Percentiles rank a stretch among this genome's conserved stretches.
phyloP scores from a whole-genome alignment of 768 basidiomycete genomes.

The Rhodotorula graminis region DNA sequence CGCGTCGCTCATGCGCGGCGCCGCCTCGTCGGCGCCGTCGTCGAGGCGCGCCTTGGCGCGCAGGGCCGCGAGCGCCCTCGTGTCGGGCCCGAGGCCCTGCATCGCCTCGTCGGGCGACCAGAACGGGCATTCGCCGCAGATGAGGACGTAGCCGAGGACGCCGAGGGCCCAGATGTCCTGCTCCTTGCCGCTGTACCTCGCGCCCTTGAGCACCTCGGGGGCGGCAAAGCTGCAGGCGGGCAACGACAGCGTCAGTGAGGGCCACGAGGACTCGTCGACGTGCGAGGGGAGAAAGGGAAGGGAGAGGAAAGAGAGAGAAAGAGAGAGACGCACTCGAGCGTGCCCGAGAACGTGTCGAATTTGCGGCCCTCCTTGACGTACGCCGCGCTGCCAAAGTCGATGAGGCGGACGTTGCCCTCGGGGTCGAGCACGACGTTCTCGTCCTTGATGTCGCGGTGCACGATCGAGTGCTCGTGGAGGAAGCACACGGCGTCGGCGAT shows the following conservation, averaged over 20 bases:
- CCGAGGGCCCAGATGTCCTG: slow-evolving; percentile 99
- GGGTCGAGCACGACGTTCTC: slow-evolving; percentile 59
- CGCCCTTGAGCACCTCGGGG: slow-evolving; percentile 91
- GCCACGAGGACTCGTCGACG: no score
- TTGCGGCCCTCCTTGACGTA: slow-evolving; percentile 50
- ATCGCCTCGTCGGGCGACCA: slow-evolving; percentile 81
- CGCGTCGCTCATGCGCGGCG: slow-evolving; percentile 62
- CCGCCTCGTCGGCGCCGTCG: no score
- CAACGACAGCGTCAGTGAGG: background rate
- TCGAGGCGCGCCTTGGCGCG: slow-evolving; percentile 57
- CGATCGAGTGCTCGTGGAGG: slow-evolving; percentile 85
- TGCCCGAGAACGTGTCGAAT: slow-evolving; percentile 52
- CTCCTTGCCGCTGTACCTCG: slow-evolving; percentile 90
- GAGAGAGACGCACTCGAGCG: slow-evolving; percentile 43
- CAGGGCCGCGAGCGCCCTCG: slow-evolving; percentile 35
- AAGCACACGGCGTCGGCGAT: slow-evolving; percentile 81
- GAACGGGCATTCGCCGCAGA: slow-evolving; percentile 81
- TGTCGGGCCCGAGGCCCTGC: slow-evolving; percentile 31
- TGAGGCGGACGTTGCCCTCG: slow-evolving; percentile 76
- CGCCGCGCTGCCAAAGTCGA: slow-evolving; percentile 83
- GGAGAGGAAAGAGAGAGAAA: no score
- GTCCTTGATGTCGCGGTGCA: slow-evolving; percentile 97
- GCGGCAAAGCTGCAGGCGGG: slow-evolving; percentile 62
- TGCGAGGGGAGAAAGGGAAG: no score
- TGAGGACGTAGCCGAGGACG: slow-evolving; percentile 89